Base-by-base conservation (phyloP, 148 eudicot genomes). In the Vaccinium darrowii region DNA sequence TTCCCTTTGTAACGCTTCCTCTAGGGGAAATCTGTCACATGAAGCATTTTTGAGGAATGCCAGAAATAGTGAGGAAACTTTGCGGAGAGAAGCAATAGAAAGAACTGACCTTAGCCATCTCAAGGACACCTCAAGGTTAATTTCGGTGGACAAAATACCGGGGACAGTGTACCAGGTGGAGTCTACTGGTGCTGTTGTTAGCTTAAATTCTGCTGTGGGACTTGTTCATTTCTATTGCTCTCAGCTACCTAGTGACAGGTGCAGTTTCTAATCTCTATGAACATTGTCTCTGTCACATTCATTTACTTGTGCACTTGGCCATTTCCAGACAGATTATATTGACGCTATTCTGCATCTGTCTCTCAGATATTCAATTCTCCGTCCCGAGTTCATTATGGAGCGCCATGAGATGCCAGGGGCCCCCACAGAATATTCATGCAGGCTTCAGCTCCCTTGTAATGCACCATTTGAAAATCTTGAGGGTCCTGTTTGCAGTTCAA, bases 151-250 rank as follows among this genome's bases (percentile, higher is more conserved):
- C 78, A 72, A 87, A 65, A 81, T 85, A 79, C 90, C 94, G 47
- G 96, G 89, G 83, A 84, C 96, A 54, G 90, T 97, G 85, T 97
- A 97, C 86, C 92, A 93, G 87, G 98, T 97, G 84, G 92, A 95
- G 90, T 91, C 99, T 54, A 97, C 99, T 79, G 99, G 99, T 81
- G 99, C 99, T 85, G 91, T 94, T 88, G 99, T 97, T 88, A 97
- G 99, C 92, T 91, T 95, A 85, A 97, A 95, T 90, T 97, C 99
- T 88, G 98, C 99, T 78, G 99, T 97, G 87, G 98, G 99, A 57
- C 98, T 97, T 19, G 84, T 95, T 65, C 98, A 97, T 88, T 95
- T 97, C 86, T 97, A 91, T 84, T 97, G 99, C 80, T 97, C 99
- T 75, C 99, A 94, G 88, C 92, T 96, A 58, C 99, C 99, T 78